Percentiles rank a stretch among this genome's conserved stretches.
Evolutionary conservation across 1,139 yeast species (phyloP).

Genomic region (Pichia sp.): DNA sequence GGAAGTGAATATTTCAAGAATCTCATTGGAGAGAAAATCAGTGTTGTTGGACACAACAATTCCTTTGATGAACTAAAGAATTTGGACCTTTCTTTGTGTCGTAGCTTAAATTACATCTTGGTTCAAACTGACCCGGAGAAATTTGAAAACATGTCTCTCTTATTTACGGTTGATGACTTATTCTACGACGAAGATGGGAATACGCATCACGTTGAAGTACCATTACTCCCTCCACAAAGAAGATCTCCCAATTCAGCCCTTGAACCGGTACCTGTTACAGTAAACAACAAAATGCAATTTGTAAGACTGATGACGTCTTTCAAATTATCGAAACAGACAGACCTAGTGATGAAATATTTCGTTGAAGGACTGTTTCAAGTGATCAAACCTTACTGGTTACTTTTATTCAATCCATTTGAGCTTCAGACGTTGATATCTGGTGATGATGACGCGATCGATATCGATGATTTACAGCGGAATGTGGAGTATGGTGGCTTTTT

Average conservation of each 20-base stretch:
- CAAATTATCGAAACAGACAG: conserved; percentile 62
- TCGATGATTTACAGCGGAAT: conserved; percentile 61
- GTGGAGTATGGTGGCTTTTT: conserved; percentile 66
- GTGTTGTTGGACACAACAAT: conserved; percentile 36
- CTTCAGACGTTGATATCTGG: conserved; percentile 85
- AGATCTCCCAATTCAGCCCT: background rate
- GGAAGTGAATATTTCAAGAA: conserved; percentile 27
- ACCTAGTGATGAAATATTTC: conserved; percentile 59
- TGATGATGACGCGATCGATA: conserved; percentile 62
- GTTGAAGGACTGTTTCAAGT: conserved; percentile 66
- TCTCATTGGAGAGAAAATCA: conserved; percentile 17
- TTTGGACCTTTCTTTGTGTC: conserved; percentile 65
- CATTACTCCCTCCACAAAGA: conserved; percentile 44
- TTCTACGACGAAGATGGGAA: conserved; percentile 29
- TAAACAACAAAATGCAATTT: conserved; percentile 64
- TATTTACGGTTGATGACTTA: conserved; percentile 56
- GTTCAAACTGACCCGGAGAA: conserved; percentile 51
- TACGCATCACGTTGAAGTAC: conserved; percentile 41
- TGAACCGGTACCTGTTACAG: conserved; percentile 44
- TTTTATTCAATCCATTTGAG: conserved; percentile 80
- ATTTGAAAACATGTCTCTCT: conserved; percentile 54
- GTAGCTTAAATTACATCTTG: conserved; percentile 59
- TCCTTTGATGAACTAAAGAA: conserved; percentile 76
- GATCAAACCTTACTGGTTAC: conserved; percentile 70
- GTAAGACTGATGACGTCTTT: conserved; percentile 76